A percentile compares a stretch with the other conserved stretches of the same genome.
phyloP scores from a whole-genome alignment of 225 moss, liverwort and hornwort genomes.

The Physcomitrellopsis africana region DNA sequence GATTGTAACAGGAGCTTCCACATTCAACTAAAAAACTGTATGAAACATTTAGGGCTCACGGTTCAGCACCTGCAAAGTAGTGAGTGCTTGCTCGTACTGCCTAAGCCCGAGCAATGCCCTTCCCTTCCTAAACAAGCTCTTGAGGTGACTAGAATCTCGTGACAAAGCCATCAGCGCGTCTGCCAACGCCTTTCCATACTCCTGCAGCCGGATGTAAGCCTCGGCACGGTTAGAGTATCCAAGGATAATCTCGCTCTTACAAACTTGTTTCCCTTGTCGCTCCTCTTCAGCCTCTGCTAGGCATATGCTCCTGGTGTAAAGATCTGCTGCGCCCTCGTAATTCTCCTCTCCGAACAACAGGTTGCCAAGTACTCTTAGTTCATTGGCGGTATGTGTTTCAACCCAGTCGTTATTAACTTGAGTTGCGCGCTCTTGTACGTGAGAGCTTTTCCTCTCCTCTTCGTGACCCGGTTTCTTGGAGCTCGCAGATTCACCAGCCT shows the following conservation, averaged over 20 bases:
- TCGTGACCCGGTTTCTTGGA: neutral
- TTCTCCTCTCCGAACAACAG: conserved; percentile 71
- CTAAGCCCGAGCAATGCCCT: conserved; percentile 80
- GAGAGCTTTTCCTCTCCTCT: neutral
- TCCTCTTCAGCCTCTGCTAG: conserved; percentile 71
- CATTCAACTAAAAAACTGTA: neutral
- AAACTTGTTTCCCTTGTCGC: conserved; percentile 37
- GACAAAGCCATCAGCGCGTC: conserved; percentile 77
- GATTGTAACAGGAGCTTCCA: neutral
- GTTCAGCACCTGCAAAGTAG: conserved; percentile 55
- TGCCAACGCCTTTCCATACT: conserved; percentile 73
- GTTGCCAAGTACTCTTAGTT: conserved; percentile 77
- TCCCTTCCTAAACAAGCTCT: conserved; percentile 91
- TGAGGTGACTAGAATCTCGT: conserved; percentile 71
- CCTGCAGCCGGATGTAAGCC: conserved; percentile 79
- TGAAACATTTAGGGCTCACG: too few relatives aligned
- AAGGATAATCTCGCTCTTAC: conserved; percentile 74
- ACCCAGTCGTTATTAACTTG: conserved; percentile 10
- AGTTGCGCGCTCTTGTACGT: conserved; percentile 1
- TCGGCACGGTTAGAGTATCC: conserved; percentile 94
- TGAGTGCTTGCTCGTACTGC: conserved; percentile 81
- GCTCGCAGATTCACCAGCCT: conserved; percentile 5
- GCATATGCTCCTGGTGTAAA: conserved; percentile 73
- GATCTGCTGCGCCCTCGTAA: conserved; percentile 61
- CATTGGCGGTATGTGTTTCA: conserved; percentile 51